Percentiles rank a stretch among this genome's conserved stretches.
These are phyloP conservation scores for Fomitopsis serialis DNA, from an alignment of 768 basidiomycete species.

Conservation along the genomic window DNA sequence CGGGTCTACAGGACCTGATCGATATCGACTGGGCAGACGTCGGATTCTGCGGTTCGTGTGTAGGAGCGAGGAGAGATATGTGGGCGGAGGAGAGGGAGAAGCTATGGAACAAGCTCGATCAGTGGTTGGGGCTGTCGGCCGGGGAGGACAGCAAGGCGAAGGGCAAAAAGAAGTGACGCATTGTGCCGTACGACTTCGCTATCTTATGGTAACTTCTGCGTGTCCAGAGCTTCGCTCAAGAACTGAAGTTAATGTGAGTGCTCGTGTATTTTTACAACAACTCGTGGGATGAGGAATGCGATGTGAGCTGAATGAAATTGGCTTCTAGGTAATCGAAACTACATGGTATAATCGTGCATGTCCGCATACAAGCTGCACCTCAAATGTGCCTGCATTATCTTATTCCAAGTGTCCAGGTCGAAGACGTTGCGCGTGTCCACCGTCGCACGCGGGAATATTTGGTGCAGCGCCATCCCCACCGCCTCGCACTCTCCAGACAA, in stretches of 20 bases:
- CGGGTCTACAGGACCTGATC: slow-evolving; percentile 28
- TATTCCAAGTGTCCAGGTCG: not conserved
- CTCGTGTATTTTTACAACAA: no score
- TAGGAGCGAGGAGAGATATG: slow-evolving; percentile 18
- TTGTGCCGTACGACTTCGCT: no score
- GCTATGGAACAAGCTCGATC: slow-evolving; percentile 27
- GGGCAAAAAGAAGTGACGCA: no score
- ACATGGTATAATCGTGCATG: not conserved
- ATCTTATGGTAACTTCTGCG: no score
- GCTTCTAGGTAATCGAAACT: no score
- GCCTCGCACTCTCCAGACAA: not conserved
- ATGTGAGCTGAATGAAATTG: no score
- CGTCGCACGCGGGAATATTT: not conserved
- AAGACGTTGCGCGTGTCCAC: not conserved
- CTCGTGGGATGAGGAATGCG: no score
- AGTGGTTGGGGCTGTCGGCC: slow-evolving; percentile 20
- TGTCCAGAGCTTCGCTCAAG: no score
- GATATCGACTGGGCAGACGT: slow-evolving; percentile 23
- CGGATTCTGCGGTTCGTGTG: slow-evolving; percentile 32
- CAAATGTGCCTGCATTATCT: not conserved
- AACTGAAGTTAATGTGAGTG: no score
- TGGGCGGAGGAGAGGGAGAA: slow-evolving; percentile 26
- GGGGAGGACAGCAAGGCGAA: not conserved
- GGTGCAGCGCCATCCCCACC: not conserved
- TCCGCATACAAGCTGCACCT: not conserved